Base-by-base conservation (phyloP, 495 filamentous ascomycete species). In the Penicillium turbatum region DNA sequence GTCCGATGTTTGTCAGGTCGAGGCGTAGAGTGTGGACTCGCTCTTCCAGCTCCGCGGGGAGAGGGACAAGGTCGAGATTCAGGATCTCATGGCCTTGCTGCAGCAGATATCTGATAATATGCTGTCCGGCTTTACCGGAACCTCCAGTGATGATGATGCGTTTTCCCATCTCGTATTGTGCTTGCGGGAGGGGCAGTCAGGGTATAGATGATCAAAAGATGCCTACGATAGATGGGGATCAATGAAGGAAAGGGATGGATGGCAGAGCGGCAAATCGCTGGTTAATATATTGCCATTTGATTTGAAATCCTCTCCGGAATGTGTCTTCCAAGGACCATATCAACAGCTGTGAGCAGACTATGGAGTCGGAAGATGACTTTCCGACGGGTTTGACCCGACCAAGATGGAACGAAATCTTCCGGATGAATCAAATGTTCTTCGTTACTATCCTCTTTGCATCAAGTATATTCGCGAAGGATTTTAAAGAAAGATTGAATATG, bases 91-190 rank as follows among this genome's bases (percentile, higher is more conserved):
- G 75, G 47, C 79, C 80, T 56, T 69, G 63, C 8, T 67, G 60
- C 7, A 82, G 65, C 26, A 86, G 72, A 34, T 83, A 72, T 13
- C 72, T 67, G 37, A 86, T 82, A 27, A 77, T 68, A 63, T 83
- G 75, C 49, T 79, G 74, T 10, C 82, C 82, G 12, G 79, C 82
- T 67, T 84, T 82, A 6, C 82, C 81, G 43, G 72, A 75, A 49
- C 82, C 82, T 21, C 79, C 79, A 10, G 81, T 82, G 50, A 84
- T 75, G 46, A 83, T 70, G 55, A 84, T 78, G 6, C 78, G 69
- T 57, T 72, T 74, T 13, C 66, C 64, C 55, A 67, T 67, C 11
- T 38, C 32, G 38, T 34, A 26, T 24, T 9, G 26, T 37, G 36
- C 17, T 6, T 27, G 21, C 13, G 27, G 15, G 48, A 17, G 47